Conservation (phyloP, 2,329 filamentous ascomycete species). For the Xylariaceae sp. region DNA sequence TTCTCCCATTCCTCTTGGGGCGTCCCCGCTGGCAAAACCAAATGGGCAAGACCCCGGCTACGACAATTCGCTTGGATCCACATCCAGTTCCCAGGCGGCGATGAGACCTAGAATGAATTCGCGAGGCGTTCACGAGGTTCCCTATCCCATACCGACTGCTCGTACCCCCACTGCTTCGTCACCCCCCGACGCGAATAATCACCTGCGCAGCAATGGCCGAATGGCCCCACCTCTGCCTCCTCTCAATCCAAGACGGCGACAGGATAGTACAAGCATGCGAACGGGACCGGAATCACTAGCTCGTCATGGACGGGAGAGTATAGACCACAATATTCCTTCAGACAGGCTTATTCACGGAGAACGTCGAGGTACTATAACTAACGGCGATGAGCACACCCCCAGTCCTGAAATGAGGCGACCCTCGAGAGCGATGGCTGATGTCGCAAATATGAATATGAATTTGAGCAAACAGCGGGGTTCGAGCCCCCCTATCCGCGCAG, state of each 20-base stretch:
- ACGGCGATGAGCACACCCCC: slow-evolving; percentile 38
- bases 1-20: slow-evolving; percentile 43
- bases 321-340: slow-evolving; percentile 26
- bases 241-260: slow-evolving; percentile 51
- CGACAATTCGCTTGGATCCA: slow-evolving; percentile 20
- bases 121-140: slow-evolving; percentile 47
- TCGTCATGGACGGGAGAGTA: slow-evolving; percentile 32
- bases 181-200: slow-evolving; percentile 30
- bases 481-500: slow-evolving; percentile 28
- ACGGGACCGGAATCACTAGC: slow-evolving; percentile 36
- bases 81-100: slow-evolving; percentile 35
- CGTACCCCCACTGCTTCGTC: slow-evolving; percentile 40
- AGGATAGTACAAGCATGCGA: slow-evolving; percentile 35
- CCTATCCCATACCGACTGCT: slow-evolving; percentile 42
- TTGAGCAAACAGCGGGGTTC: slow-evolving; percentile 24
- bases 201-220: slow-evolving; percentile 36
- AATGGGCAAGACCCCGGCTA: slow-evolving; percentile 28
- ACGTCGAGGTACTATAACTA: slow-evolving; percentile 27
- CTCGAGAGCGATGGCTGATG: slow-evolving; percentile 40
- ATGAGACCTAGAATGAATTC: slow-evolving; percentile 41
- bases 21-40: slow-evolving; percentile 31
- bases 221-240: slow-evolving; percentile 49
- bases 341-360: background rate
- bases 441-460: slow-evolving; percentile 20
- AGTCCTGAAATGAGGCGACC: slow-evolving; percentile 36